Percentiles rank a stretch among this genome's conserved stretches.
Conservation (phyloP, 2,329 filamentous ascomycete species). For the Monosporascus sp. region DNA sequence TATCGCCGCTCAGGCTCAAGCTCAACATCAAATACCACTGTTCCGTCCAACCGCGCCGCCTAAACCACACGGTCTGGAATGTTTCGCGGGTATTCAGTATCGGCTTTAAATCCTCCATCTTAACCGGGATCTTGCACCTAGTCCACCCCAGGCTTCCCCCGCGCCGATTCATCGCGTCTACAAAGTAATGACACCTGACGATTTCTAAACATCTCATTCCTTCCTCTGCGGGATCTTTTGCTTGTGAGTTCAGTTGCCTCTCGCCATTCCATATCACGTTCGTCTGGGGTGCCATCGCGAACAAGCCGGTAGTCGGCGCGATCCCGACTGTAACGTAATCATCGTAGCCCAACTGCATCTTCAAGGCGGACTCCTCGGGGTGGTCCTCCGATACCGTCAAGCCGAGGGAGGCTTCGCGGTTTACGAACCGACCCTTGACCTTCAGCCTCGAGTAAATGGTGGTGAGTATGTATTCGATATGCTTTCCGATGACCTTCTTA, state of each 20-base stretch:
- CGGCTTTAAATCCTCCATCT: constrained; percentile 51
- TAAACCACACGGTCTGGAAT: constrained; percentile 64
- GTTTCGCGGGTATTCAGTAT: constrained; percentile 59
- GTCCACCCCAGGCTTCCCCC: constrained; percentile 64
- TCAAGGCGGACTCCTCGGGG: constrained; percentile 62
- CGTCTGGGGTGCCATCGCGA: constrained; percentile 64
- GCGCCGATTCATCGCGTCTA: constrained; percentile 56
- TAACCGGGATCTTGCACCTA: constrained; percentile 42
- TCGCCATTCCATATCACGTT: constrained; percentile 55
- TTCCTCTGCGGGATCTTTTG: constrained; percentile 52
- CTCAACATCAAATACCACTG: constrained; percentile 70
- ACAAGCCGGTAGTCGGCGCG: constrained; percentile 73
- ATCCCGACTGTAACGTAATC: constrained; percentile 60
- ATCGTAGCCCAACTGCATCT: constrained; percentile 63
- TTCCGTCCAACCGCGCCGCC: constrained; percentile 64
- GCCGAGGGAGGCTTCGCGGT: constrained; percentile 52
- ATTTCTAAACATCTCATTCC: constrained; percentile 54
- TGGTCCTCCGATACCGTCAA: constrained; percentile 55
- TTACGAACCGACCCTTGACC: constrained; percentile 56
- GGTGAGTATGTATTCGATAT: constrained; percentile 68
- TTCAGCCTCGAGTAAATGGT: constrained; percentile 59
- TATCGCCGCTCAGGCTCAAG: constrained; percentile 67
- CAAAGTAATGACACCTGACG: constrained; percentile 56
- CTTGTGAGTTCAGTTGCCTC: constrained; percentile 54
- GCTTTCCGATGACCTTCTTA: constrained; percentile 67